Evolutionary conservation across 2,329 filamentous ascomycete species (phyloP).

Genomic region (Neophaeococcomyces aloes): DNA sequence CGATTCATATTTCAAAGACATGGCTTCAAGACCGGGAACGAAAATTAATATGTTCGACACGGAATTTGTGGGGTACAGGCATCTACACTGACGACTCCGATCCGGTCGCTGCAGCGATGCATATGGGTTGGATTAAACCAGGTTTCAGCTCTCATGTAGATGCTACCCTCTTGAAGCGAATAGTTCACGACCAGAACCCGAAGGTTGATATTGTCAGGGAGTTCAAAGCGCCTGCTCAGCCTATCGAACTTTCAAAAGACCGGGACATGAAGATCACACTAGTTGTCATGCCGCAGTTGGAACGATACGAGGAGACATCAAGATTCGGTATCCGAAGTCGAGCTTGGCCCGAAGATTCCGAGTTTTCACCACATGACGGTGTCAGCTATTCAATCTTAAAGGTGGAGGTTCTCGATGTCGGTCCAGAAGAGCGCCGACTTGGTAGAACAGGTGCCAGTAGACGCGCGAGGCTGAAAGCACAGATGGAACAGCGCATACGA

Average conservation of each 20-base stretch:
- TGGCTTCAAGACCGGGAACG: slow-evolving; percentile 61
- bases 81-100: slow-evolving; percentile 96
- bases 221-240: slow-evolving; percentile 30
- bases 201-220: slow-evolving; percentile 36
- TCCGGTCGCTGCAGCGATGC: slow-evolving; percentile 81
- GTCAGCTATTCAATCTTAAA: slow-evolving; percentile 77
- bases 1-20: slow-evolving; percentile 71
- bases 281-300: slow-evolving; percentile 67
- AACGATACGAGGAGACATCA: slow-evolving; percentile 63
- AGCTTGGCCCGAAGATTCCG: slow-evolving; percentile 44
- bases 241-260: slow-evolving; percentile 46
- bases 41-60: slow-evolving; percentile 71
- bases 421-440: slow-evolving; percentile 36
- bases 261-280: slow-evolving; percentile 81
- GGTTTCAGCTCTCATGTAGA: slow-evolving; percentile 76
- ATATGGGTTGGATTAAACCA: slow-evolving; percentile 82
- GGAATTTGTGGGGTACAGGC: slow-evolving; percentile 83
- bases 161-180: slow-evolving; percentile 51
- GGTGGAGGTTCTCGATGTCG: slow-evolving; percentile 76
- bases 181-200: slow-evolving; percentile 39
- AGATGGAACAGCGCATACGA: slow-evolving; percentile 23
- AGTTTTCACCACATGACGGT: slow-evolving; percentile 60
- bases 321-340: slow-evolving; percentile 74
- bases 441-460: slow-evolving; percentile 37
- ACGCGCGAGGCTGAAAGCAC: slow-evolving; percentile 38